Evolutionary conservation across 139 green algal genomes (phyloP).

Genomic region (Haematococcus lacustris): DNA sequence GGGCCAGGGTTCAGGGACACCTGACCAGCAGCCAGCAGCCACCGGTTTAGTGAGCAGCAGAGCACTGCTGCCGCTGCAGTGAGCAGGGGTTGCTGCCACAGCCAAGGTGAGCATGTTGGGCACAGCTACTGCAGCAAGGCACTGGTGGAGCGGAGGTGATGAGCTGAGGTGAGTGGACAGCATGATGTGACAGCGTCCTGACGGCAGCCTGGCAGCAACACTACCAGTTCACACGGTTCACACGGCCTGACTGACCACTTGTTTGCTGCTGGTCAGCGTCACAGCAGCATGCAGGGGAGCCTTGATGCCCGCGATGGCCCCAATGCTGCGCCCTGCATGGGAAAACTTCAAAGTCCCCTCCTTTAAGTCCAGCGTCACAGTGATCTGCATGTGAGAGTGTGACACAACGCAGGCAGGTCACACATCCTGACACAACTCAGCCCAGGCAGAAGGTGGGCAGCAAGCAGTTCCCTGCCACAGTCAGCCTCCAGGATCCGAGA

Average conservation of each 20-base stretch:
- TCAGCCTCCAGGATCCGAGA: no score
- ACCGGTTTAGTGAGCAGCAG: not conserved
- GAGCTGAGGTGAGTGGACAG: no score
- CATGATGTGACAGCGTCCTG: no score
- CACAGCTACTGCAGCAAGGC: not conserved
- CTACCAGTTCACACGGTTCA: no score
- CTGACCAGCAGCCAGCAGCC: no score
- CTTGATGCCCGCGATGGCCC: conserved; percentile 47
- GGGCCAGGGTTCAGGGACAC: conserved; percentile 29
- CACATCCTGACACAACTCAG: no score
- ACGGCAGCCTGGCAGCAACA: no score
- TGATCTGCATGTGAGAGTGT: not conserved
- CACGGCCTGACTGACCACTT: conserved; percentile 40
- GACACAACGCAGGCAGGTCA: not conserved
- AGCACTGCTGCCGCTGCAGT: not conserved
- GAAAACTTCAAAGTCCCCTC: conserved; percentile 52
- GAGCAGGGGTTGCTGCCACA: no score
- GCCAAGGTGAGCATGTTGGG: no score
- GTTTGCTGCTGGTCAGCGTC: conserved; percentile 42
- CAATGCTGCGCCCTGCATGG: conserved; percentile 38
- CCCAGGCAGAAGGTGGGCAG: no score
- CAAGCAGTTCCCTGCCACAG: no score
- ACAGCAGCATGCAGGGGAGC: conserved; percentile 45
- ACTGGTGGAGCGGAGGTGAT: not conserved
- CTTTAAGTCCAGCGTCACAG: conserved; percentile 38